Base-by-base conservation (phyloP, 345 rosid genomes). In the Syzygium jambos region DNA sequence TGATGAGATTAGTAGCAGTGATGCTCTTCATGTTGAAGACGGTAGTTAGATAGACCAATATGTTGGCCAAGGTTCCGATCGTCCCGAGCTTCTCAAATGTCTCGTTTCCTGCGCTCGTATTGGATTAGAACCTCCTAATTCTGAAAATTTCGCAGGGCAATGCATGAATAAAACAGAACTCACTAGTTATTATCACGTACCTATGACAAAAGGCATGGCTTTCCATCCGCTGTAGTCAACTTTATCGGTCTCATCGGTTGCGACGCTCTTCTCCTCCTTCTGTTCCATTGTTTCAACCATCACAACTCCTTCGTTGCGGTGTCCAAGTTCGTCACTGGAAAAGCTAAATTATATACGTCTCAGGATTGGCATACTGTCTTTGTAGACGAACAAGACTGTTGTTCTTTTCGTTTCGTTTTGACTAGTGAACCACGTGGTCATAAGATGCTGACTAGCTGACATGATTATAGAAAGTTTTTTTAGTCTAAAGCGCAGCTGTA, bases 11-110 rank as follows among this genome's bases (percentile, higher is more conserved):
- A 38, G 95, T 90, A 54, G 97, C 96, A 9, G 93, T 86, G 88
- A 93, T 95, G 92, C 93, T 95, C 78, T 92, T 92, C 95, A 95
- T 94, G 93, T 93, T 93, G 91, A 94, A 95, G 30, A 92, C 91
- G 27, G 91, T 88, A 5, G 94, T 93, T 51, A 95, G 90, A 89
- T 95, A 95, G 11, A 95, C 88, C 87, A 94, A 86, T 6, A 95
- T 91, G 86, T 93, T 94, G 80, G 91, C 53, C 22, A 90, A 86
- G 55, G 95, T 93, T 9, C 95, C 96, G 38, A 92, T 89, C 34
- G 94, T 91, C 53, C 96, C 97, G 77, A 95, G 89, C 90, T 92
- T 94, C 89, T 93, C 97, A 84, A 94, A 95, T 56, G 93, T 91
- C 89, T 95, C 96, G 84, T 95, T 95, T 86, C 97, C 97, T 95